Conservation (phyloP, 2,329 filamentous ascomycete species). For the Sporothrix brunneoviolacea region DNA sequence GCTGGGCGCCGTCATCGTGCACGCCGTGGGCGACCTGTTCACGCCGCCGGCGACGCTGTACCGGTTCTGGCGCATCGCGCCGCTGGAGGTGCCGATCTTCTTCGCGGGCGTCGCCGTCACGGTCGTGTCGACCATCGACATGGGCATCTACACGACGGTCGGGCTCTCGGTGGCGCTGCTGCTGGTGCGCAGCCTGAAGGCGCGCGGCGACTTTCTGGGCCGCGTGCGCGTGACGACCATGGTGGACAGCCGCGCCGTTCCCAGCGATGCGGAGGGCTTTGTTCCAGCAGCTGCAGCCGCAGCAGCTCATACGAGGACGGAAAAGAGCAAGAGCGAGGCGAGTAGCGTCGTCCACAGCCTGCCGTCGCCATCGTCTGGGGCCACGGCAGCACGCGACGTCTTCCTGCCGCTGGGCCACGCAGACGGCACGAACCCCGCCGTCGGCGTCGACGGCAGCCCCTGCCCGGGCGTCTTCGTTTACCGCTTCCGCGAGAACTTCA, state of each 20-base stretch:
- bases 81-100: slow-evolving; percentile 19
- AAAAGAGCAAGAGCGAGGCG: slow-evolving; percentile 3
- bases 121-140: slow-evolving; percentile 41
- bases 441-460: too few species aligned
- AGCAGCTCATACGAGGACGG: too few species aligned
- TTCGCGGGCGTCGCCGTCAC: slow-evolving; percentile 19
- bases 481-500: slow-evolving; percentile 45
- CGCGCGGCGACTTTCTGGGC: slow-evolving; percentile 43
- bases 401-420: too few species aligned
- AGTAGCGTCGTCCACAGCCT: neutral
- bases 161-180: slow-evolving; percentile 36
- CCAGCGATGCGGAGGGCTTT: too few species aligned
- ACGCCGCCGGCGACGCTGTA: slow-evolving; percentile 9
- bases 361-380: neutral
- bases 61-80: slow-evolving; percentile 44
- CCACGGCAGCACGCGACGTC: too few species aligned
- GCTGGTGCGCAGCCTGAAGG: slow-evolving; percentile 39
- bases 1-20: slow-evolving; percentile 85
- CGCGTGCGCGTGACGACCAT: too few species aligned
- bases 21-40: slow-evolving; percentile 71
- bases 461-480: slow-evolving; percentile 47
- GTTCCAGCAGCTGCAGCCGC: too few species aligned
- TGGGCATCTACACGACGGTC: slow-evolving; percentile 44
- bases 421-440: too few species aligned
- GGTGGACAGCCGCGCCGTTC: too few species aligned